These are phyloP conservation scores for Melanopsichium pennsylvanicum DNA, from an alignment of 1,284 basidiomycete species.

Conservation along the genomic window DNA sequence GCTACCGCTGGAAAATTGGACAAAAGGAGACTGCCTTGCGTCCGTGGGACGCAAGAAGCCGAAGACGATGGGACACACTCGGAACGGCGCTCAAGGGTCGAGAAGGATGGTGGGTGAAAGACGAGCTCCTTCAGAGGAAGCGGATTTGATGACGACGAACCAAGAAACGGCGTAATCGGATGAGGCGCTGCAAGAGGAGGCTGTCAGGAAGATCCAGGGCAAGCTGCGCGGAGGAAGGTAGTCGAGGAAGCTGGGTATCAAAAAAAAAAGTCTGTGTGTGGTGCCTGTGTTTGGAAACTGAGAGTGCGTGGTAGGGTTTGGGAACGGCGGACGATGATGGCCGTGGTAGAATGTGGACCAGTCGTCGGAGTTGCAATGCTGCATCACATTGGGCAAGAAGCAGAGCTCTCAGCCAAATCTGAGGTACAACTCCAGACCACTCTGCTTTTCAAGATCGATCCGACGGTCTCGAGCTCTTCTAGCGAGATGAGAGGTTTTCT, in stretches of 20 bases:
- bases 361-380: conserved; percentile 27
- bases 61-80: neutral
- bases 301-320: neutral
- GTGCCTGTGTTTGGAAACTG: neutral
- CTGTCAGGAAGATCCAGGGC: too few relatives aligned
- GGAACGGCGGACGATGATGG: neutral
- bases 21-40: too few relatives aligned
- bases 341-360: neutral
- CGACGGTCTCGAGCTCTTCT: too few relatives aligned
- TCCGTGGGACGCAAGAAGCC: too few relatives aligned
- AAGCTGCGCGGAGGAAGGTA: neutral
- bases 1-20: too few relatives aligned
- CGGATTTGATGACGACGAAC: neutral
- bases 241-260: neutral
- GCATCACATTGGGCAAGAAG: neutral
- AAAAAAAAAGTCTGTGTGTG: neutral
- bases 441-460: too few relatives aligned
- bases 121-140: neutral
- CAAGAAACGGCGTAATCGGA: conserved; percentile 6
- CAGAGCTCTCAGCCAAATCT: too few relatives aligned
- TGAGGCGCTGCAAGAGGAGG: neutral
- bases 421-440: too few relatives aligned
- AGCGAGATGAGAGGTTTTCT: neutral
- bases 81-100: neutral
- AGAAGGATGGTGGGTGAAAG: neutral